Base-by-base conservation (phyloP, 495 filamentous ascomycete genomes). In the Neurospora sublineolata region DNA sequence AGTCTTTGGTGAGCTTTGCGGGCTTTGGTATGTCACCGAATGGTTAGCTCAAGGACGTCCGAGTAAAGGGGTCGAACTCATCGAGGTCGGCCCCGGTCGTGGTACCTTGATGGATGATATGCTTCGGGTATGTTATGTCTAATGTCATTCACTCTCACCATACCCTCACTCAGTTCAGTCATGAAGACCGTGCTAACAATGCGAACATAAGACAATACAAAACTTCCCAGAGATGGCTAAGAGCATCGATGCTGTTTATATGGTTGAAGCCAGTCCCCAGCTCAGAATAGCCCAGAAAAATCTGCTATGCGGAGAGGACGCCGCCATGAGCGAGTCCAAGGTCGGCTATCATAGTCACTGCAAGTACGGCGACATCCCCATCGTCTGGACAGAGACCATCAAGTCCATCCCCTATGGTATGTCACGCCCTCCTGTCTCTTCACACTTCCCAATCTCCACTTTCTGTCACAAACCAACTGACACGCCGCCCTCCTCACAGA, bases 31-130 rank as follows among this genome's bases (percentile, higher is more conserved):
- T 64, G 89, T 97, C 37, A 86, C 96, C 38, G 95, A 99, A 84
- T 98, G 95, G 94, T 91, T 98, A 82, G 88, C 91, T 36, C 95
- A 98, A 78, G 94, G 93, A 9, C 84, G 86, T 69, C 88, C 83
- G 68, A 88, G 79, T 69, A 85, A 85, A 40, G 91, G 91, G 33
- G 88, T 97, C 20, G 90, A 97, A 75, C 80, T 99, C 71, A 91
- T 99, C 75, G 95, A 99, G 79, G 88, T 97, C 73, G 95, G 95
- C 0, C 95, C 95, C 20, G 95, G 95, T 20, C 90, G 95, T 79
- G 95, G 95, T 52, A 99, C 95, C 12, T 83, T 99, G 76, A 98
- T 99, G 95, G 92, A 92, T 84, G 95, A 99, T 87, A 92, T 97
- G 84, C 80, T 98, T 75, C 86, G 95, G 74, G 94, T 96, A 84